phyloP scores from a whole-genome alignment of 108 stramenopile species.

The Skeletonema marinoi region DNA sequence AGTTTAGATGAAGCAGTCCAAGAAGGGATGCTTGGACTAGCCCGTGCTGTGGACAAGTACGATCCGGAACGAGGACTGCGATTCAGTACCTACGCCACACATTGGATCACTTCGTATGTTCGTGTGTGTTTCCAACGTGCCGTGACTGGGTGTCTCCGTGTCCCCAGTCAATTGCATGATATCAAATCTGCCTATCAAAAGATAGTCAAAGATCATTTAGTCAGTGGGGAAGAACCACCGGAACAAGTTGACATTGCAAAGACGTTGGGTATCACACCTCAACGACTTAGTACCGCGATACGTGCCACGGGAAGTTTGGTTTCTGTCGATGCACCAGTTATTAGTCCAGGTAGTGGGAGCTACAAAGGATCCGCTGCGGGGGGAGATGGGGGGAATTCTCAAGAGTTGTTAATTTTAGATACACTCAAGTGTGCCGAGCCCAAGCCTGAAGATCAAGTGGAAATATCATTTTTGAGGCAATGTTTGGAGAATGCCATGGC shows the following conservation, averaged over 20 bases:
- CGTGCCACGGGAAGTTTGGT: slow-evolving; percentile 55
- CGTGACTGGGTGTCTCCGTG: slow-evolving; percentile 61
- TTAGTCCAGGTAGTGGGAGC: slow-evolving; percentile 21
- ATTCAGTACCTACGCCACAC: slow-evolving; percentile 87
- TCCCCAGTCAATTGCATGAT: slow-evolving; percentile 63
- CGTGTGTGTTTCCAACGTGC: slow-evolving; percentile 65
- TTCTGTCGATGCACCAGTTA: slow-evolving; percentile 60
- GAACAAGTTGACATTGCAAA: slow-evolving; percentile 53
- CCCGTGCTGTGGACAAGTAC: slow-evolving; percentile 78
- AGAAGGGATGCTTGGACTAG: slow-evolving; percentile 82
- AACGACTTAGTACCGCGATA: slow-evolving; percentile 62
- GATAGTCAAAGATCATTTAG: slow-evolving; percentile 51
- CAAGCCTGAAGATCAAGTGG: slow-evolving; percentile 71
- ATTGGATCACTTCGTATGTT: slow-evolving; percentile 79
- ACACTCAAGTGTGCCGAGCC: slow-evolving; percentile 50
- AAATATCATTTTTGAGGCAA: slow-evolving; percentile 76
- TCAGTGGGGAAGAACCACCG: slow-evolving; percentile 30
- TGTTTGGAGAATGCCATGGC: slow-evolving; percentile 85
- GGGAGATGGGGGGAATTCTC: slow-evolving; percentile 39
- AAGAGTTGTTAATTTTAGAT: slow-evolving; percentile 45
- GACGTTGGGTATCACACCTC: slow-evolving; percentile 49
- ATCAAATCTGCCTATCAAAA: slow-evolving; percentile 64
- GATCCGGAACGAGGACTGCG: slow-evolving; percentile 67
- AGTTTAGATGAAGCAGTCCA: slow-evolving; percentile 84
- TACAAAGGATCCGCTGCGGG: slow-evolving; percentile 67